These are phyloP conservation scores for Mycena galericulata DNA, from an alignment of 768 basidiomycete species.

Conservation along the genomic window DNA sequence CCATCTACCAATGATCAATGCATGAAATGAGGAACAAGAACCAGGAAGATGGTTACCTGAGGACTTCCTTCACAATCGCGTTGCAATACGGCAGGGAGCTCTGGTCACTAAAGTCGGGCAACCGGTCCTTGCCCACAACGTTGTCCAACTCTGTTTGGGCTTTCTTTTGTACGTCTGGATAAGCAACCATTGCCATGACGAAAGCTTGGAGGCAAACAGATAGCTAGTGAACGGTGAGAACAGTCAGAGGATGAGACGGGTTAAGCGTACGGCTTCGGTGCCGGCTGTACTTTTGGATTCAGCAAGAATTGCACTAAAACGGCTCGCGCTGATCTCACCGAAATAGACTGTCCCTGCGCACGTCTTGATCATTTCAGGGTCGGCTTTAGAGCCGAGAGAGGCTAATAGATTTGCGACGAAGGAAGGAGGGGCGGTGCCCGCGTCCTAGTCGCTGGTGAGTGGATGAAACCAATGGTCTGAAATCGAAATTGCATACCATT, in stretches of 20 bases:
- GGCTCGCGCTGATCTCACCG: conserved; percentile 7
- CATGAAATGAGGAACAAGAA: not conserved
- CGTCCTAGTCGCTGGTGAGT: not conserved
- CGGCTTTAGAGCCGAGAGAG: not conserved
- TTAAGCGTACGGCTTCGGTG: conserved; percentile 31
- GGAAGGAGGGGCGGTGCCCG: conserved; percentile 31
- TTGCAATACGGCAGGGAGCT: conserved; percentile 41
- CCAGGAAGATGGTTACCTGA: conserved; percentile 29
- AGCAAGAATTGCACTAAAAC: not conserved
- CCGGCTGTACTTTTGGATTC: conserved; percentile 23
- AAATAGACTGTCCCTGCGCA: conserved; percentile 19
- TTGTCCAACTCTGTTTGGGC: conserved; percentile 49
- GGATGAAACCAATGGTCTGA: not conserved
- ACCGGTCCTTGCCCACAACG: conserved; percentile 42
- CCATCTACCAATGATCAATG: conserved; percentile 10
- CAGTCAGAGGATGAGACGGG: not conserved
- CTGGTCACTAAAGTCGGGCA: conserved; percentile 46
- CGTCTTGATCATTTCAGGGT: conserved; percentile 17
- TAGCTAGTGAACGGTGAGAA: conserved; percentile 29
- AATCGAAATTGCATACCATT: conserved; percentile 35
- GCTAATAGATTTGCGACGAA: conserved; percentile 32
- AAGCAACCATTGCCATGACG: conserved; percentile 38
- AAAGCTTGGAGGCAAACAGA: conserved; percentile 35
- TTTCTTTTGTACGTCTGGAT: conserved; percentile 39
- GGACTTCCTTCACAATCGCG: conserved; percentile 42